Conservation (phyloP, 2,329 filamentous ascomycete species). For the Apiospora pterosperma region DNA sequence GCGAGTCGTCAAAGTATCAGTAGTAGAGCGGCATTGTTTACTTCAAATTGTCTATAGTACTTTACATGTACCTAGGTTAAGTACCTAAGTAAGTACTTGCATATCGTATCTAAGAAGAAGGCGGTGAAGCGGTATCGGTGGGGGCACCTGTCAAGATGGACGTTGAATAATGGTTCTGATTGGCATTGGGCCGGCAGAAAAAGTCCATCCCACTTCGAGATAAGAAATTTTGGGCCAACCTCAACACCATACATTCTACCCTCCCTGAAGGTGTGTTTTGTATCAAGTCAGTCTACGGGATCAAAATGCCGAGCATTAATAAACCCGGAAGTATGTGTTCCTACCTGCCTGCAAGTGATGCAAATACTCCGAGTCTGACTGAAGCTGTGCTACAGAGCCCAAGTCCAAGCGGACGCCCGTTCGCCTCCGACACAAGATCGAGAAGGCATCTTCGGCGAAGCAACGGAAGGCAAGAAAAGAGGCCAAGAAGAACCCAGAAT, state of each 20-base stretch:
- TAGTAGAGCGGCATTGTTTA: too few species aligned
- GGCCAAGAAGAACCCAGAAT: conserved; percentile 96
- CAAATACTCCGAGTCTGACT: neutral
- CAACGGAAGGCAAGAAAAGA: conserved; percentile 85
- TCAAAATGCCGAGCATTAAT: conserved; percentile 22
- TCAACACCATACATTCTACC: neutral
- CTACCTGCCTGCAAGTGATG: neutral
- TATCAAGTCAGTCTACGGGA: conserved; percentile 7
- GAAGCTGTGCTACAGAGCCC: conserved; percentile 59
- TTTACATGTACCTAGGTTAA: too few species aligned
- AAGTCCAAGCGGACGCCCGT: conserved; percentile 90
- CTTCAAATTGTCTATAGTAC: too few species aligned
- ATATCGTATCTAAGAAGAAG: too few species aligned
- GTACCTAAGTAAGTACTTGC: neutral
- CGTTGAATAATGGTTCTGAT: neutral
- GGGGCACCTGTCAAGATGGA: neutral
- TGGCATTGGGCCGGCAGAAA: conserved; percentile 1
- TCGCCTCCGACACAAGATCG: conserved; percentile 90
- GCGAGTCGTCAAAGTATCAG: neutral
- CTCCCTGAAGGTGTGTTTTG: neutral
- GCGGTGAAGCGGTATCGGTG: neutral
- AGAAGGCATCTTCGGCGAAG: conserved; percentile 87
- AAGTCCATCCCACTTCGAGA: conserved; percentile 5
- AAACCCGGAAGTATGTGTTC: neutral
- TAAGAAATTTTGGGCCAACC: neutral